Conservation (phyloP, 805 yeast genomes). For the Starmerella asiatica region DNA sequence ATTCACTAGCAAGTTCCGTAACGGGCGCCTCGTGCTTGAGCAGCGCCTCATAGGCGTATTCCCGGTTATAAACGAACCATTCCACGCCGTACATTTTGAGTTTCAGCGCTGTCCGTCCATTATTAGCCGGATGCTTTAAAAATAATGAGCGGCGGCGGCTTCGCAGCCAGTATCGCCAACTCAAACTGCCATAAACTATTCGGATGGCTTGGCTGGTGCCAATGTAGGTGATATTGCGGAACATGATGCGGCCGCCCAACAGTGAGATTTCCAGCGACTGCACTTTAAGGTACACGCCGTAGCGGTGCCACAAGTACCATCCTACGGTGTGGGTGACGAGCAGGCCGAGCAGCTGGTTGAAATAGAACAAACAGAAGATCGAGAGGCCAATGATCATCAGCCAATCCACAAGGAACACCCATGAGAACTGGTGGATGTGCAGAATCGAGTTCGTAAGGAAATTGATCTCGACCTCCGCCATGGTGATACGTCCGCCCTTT, state of each 20-base stretch:
- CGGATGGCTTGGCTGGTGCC: slow-evolving; percentile 64
- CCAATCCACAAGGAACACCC: slow-evolving; percentile 85
- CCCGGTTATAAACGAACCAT: slow-evolving; percentile 67
- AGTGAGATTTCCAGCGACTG: slow-evolving; percentile 67
- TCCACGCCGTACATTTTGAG: slow-evolving; percentile 66
- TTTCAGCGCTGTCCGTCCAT: slow-evolving; percentile 18
- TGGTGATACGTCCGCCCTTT: too few species aligned
- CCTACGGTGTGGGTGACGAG: slow-evolving; percentile 39
- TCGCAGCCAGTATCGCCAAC: slow-evolving; percentile 84
- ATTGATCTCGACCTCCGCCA: slow-evolving; percentile 11
- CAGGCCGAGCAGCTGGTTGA: slow-evolving; percentile 58
- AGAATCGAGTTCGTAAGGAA: slow-evolving; percentile 22
- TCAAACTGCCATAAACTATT: slow-evolving; percentile 55
- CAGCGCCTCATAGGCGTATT: slow-evolving; percentile 50
- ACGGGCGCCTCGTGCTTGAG: slow-evolving; percentile 7
- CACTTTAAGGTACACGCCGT: slow-evolving; percentile 44
- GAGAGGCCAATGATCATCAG: slow-evolving; percentile 49
- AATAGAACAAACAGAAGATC: slow-evolving; percentile 56
- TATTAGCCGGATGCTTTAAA: neutral
- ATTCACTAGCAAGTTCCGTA: slow-evolving; percentile 8
- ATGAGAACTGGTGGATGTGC: slow-evolving; percentile 29
- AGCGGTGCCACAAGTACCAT: slow-evolving; percentile 50
- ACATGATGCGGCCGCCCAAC: slow-evolving; percentile 68
- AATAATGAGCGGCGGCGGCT: slow-evolving; percentile 24
- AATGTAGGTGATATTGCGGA: slow-evolving; percentile 59